These are phyloP conservation scores for Neurospora intermedia DNA, from an alignment of 495 filamentous ascomycete species.

Conservation along the genomic window DNA sequence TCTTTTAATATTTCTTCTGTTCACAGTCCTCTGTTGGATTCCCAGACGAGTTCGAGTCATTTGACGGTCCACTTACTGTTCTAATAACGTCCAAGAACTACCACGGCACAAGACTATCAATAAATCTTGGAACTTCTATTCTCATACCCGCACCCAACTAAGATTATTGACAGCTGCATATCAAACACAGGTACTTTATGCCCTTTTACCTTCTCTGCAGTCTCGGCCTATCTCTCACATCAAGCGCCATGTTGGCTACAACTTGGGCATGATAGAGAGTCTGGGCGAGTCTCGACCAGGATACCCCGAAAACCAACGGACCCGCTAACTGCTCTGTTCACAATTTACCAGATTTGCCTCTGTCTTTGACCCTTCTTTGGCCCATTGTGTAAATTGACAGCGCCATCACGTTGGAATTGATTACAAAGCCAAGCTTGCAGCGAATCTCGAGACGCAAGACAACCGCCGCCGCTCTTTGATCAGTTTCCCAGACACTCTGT, in stretches of 20 bases:
- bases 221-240: neutral
- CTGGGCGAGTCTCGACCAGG: neutral
- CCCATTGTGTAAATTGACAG: neutral
- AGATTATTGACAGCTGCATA: too few species aligned
- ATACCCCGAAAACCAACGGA: neutral
- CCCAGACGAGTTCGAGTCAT: neutral
- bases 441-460: neutral
- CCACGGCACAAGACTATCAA: neutral
- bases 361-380: neutral
- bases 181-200: neutral
- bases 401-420: neutral
- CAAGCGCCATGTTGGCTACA: neutral
- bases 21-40: conserved; percentile 2
- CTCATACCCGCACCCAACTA: too few species aligned
- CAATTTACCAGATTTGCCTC: neutral
- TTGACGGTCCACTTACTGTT: neutral
- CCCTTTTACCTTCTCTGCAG: neutral
- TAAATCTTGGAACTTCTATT: neutral
- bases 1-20: conserved; percentile 8
- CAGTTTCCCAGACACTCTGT: neutral
- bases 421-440: neutral
- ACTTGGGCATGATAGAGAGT: neutral
- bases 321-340: neutral
- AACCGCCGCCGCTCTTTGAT: neutral
- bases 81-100: neutral